Evolutionary conservation across 192 early-diverging fungal genomes (phyloP).

Genomic region (Coemansia sp.): DNA sequence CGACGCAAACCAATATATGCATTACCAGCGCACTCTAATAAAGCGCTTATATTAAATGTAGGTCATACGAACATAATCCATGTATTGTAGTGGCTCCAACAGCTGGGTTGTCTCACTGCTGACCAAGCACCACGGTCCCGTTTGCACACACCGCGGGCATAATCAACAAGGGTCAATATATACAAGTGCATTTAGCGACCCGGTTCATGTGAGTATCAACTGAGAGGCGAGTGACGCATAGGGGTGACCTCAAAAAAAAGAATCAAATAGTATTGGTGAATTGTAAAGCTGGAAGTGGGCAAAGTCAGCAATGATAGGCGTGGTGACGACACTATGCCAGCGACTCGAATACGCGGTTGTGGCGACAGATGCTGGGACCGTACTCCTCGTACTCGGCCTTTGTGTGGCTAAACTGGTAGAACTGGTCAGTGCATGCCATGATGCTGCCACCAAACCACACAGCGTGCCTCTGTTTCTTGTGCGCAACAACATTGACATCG

Average conservation of each 20-base stretch:
- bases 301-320: too few relatives aligned
- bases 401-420: constrained; percentile 91
- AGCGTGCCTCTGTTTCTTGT: constrained; percentile 99
- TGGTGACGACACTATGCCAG: constrained; percentile 36
- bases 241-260: neutral
- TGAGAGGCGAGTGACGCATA: constrained; percentile 1
- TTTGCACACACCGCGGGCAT: neutral
- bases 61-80: constrained; percentile 7
- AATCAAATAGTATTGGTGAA: neutral
- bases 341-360: constrained; percentile 86
- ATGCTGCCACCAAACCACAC: constrained; percentile 99
- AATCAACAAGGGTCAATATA: neutral
- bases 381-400: constrained; percentile 99
- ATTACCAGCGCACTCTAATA: neutral
- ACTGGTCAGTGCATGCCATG: constrained; percentile 86
- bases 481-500: constrained; percentile 96
- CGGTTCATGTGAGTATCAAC: neutral
- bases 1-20: neutral
- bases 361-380: constrained; percentile 91
- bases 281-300: neutral
- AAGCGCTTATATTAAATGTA: neutral
- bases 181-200: neutral
- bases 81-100: neutral
- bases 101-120: neutral
- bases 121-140: constrained; percentile 6